phyloP scores from a whole-genome alignment of 176 grass and related monocot genomes.

The Lolium rigidum region DNA sequence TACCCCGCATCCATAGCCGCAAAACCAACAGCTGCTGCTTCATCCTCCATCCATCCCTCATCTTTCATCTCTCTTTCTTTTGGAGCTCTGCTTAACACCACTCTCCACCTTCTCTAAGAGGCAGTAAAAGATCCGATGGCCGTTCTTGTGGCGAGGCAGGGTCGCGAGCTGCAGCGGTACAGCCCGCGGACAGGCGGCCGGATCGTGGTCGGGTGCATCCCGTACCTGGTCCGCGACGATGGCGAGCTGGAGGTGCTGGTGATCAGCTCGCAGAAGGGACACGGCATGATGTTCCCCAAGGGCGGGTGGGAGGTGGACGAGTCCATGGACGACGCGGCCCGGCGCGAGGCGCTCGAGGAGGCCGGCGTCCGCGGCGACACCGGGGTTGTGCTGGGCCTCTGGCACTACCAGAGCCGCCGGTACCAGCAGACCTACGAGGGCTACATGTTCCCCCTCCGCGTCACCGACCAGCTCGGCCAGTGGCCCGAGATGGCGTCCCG shows the following conservation, averaged over 20 bases:
- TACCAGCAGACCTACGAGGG: constrained; percentile 75
- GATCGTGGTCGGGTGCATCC: constrained; percentile 93
- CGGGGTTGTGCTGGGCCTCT: constrained; percentile 57
- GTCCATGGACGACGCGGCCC: constrained; percentile 72
- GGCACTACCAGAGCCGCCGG: constrained; percentile 85
- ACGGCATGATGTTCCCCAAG: constrained; percentile 98
- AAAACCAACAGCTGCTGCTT: constrained; percentile 36
- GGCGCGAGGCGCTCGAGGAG: constrained; percentile 90
- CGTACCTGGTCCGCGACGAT: constrained; percentile 56
- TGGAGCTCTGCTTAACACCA: neutral
- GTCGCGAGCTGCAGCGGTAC: constrained; percentile 92
- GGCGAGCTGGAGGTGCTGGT: constrained; percentile 74
- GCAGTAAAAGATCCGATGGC: constrained; percentile 48
- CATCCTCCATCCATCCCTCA: neutral
- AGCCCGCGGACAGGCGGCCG: constrained; percentile 60
- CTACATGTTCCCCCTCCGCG: constrained; percentile 81
- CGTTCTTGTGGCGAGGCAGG: constrained; percentile 84
- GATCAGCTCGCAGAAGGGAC: constrained; percentile 88
- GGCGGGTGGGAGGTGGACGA: constrained; percentile 96
- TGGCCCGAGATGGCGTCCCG: constrained; percentile 92
- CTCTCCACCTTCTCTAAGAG: neutral
- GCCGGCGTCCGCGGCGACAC: constrained; percentile 74
- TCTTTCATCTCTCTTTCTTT: neutral
- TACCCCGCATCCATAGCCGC: constrained; percentile 39
- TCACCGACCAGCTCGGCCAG: constrained; percentile 67